Conservation (phyloP, 139 green algal genomes). For the Picochlorum sp. region DNA sequence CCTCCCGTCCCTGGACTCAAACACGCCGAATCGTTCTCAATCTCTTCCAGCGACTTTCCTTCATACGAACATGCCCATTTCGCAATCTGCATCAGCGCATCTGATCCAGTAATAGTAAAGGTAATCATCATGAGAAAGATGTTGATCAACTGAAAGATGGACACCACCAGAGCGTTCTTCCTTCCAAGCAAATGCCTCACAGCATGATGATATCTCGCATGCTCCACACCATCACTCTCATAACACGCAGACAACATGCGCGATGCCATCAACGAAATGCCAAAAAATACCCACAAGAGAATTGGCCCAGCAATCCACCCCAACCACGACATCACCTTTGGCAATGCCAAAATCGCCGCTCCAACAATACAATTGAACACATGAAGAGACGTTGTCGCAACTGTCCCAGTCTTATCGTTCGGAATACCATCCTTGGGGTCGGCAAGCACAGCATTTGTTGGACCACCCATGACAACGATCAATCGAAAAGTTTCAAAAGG, state of each 20-base stretch:
- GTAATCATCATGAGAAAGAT: neutral
- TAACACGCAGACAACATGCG: constrained; percentile 9
- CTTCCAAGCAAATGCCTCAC: constrained; percentile 7
- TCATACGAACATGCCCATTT: constrained; percentile 1
- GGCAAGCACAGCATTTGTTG: no score
- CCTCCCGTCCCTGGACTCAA: constrained; percentile 2
- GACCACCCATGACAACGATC: no score
- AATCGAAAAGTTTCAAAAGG: no score
- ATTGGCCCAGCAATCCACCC: constrained; percentile 7
- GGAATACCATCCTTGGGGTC: neutral
- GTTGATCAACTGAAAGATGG: neutral
- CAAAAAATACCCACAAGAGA: constrained; percentile 6
- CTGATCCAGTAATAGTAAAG: neutral
- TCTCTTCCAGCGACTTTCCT: neutral
- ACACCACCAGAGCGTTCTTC: constrained; percentile 3
- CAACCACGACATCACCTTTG: constrained; percentile 23
- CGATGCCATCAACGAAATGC: constrained; percentile 7
- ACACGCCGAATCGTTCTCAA: constrained; percentile 12
- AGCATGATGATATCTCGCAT: constrained; percentile 11
- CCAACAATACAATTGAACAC: constrained; percentile 30
- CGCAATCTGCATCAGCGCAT: neutral
- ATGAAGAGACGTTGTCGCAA: neutral
- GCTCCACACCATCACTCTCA: constrained; percentile 7
- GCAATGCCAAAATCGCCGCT: constrained; percentile 51
- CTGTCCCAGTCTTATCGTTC: neutral